Evolutionary conservation across 163 green algal genomes (phyloP).

Genomic region (Chlorella variabilis): DNA sequence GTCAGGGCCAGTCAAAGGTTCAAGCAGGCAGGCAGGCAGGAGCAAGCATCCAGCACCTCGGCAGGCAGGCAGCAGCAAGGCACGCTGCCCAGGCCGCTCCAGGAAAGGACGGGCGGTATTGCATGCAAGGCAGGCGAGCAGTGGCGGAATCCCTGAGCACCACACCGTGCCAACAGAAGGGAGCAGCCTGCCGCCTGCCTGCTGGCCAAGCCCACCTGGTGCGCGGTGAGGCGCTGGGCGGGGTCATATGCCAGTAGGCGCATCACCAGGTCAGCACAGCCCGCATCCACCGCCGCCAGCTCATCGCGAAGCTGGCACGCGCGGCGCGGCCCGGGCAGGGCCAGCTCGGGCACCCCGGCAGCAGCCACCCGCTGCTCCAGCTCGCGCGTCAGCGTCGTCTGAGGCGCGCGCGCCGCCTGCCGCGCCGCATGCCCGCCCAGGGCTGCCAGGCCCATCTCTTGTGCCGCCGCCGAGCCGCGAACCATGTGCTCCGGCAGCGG

Average conservation of each 20-base stretch:
- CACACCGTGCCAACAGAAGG: neutral
- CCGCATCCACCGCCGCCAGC: conserved; percentile 36
- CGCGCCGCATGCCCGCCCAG: neutral
- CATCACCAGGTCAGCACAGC: conserved; percentile 29
- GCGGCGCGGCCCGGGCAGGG: neutral
- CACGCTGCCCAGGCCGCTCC: neutral
- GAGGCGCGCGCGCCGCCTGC: neutral
- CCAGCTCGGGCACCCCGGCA: neutral
- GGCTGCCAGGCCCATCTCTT: conserved; percentile 3
- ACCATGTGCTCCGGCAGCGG: conserved; percentile 31
- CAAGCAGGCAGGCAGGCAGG: no score
- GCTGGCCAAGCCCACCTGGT: conserved; percentile 11
- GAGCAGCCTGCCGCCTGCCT: neutral
- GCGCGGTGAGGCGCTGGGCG: conserved; percentile 10
- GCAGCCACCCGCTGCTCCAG: neutral
- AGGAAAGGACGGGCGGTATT: no score
- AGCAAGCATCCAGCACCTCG: neutral
- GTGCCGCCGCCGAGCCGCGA: conserved; percentile 15
- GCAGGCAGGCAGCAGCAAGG: neutral
- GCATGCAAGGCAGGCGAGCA: no score
- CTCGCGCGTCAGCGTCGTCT: neutral
- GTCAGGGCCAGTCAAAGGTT: no score
- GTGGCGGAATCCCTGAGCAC: no score
- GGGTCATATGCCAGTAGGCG: conserved; percentile 37
- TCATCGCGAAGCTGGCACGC: conserved; percentile 9